Evolutionary conservation across 192 early-diverging fungal species (phyloP).

Genomic region (Backusella macrospora): DNA sequence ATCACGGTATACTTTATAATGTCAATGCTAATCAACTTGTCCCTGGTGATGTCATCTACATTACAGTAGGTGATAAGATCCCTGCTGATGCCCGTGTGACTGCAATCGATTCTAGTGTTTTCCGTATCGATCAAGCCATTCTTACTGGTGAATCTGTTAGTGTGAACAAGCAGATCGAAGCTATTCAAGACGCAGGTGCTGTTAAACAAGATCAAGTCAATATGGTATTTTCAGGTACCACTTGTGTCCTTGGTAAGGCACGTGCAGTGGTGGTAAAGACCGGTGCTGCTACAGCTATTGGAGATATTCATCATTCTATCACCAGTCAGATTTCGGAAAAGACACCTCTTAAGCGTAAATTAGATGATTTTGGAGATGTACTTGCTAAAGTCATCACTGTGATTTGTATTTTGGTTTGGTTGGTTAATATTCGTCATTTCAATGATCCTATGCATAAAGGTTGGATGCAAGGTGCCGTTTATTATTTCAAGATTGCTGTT

Average conservation of each 20-base stretch:
- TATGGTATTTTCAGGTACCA: slow-evolving; percentile 96
- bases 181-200: slow-evolving; percentile 64
- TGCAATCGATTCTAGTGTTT: slow-evolving; percentile 73
- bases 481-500: slow-evolving; percentile 99
- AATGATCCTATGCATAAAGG: slow-evolving; percentile 84
- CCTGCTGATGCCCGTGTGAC: slow-evolving; percentile 93
- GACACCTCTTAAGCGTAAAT: slow-evolving; percentile 92
- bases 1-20: slow-evolving; percentile 66
- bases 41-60: slow-evolving; percentile 94
- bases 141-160: slow-evolving; percentile 97
- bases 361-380: slow-evolving; percentile 96
- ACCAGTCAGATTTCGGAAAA: slow-evolving; percentile 83
- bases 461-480: slow-evolving; percentile 94
- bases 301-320: slow-evolving; percentile 91
- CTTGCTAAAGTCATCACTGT: slow-evolving; percentile 85
- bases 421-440: slow-evolving; percentile 98
- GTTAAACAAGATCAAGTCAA: slow-evolving; percentile 98
- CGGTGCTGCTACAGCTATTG: slow-evolving; percentile 89
- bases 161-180: slow-evolving; percentile 81
- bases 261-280: slow-evolving; percentile 86
- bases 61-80: slow-evolving; percentile 94
- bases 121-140: slow-evolving; percentile 93
- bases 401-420: slow-evolving; percentile 93
- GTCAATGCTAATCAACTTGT: slow-evolving; percentile 81
- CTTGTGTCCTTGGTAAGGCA: slow-evolving; percentile 90